Percentiles rank a stretch among this genome's conserved stretches.
Evolutionary conservation across 2,329 filamentous ascomycete species (phyloP).

Genomic region (Balansia obtecta): DNA sequence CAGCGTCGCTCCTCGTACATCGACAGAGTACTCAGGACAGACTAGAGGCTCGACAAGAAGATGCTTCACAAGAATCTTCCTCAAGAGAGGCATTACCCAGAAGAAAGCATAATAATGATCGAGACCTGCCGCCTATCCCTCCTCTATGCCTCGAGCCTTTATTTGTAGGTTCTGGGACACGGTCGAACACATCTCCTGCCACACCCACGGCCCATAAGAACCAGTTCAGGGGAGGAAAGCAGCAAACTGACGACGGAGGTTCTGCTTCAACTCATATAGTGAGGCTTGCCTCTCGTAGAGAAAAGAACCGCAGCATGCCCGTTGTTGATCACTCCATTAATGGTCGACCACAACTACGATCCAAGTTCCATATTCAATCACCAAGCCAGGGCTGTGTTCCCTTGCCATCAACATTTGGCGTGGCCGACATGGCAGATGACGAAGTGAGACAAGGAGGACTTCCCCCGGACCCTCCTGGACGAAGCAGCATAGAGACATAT

Average conservation of each 20-base stretch:
- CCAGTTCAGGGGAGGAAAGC: conserved; percentile 17
- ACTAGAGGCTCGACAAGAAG: conserved; percentile 17
- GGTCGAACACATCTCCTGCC: conserved; percentile 45
- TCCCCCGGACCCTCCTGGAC: neutral
- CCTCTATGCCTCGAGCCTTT: conserved; percentile 21
- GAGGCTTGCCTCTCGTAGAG: conserved; percentile 3
- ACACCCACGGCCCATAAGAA: conserved; percentile 30
- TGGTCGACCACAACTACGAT: conserved; percentile 3
- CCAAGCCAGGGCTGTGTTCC: neutral
- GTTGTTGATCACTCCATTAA: neutral
- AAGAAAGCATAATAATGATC: neutral
- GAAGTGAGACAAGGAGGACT: neutral
- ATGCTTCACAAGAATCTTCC: neutral
- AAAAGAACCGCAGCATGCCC: neutral
- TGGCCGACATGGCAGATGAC: neutral
- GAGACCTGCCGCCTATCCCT: conserved; percentile 24
- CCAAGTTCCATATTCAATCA: conserved; percentile 6
- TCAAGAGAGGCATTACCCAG: conserved; percentile 15
- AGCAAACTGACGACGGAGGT: neutral
- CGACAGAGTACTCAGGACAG: conserved; percentile 47
- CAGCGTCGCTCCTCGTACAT: conserved; percentile 34
- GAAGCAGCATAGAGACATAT: neutral
- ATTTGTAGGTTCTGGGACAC: conserved; percentile 24
- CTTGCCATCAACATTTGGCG: conserved; percentile 2
- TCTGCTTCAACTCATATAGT: conserved; percentile 3